Evolutionary conservation across 2,329 filamentous ascomycete species (phyloP).

Genomic region (Penicillium palitans): DNA sequence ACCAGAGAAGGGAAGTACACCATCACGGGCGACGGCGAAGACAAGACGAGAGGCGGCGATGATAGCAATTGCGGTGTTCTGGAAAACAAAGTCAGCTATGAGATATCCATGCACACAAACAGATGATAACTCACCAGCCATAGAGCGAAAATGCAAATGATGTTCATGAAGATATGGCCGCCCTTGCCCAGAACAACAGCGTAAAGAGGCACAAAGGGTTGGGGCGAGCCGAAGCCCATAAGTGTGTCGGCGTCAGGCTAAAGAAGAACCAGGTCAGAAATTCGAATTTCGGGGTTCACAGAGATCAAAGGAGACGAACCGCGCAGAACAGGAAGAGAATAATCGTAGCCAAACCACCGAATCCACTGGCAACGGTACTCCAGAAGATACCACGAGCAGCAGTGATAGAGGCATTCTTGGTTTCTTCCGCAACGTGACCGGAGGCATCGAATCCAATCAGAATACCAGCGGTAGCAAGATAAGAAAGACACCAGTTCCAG

Average conservation of each 20-base stretch:
- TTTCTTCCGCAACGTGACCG: slow-evolving; percentile 63
- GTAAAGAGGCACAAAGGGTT: slow-evolving; percentile 61
- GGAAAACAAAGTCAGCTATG: not conserved
- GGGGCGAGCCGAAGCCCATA: slow-evolving; percentile 56
- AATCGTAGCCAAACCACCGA: slow-evolving; percentile 57
- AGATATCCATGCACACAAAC: not conserved
- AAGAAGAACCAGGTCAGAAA: slow-evolving; percentile 9
- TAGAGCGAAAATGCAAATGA: slow-evolving; percentile 45
- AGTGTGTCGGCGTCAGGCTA: slow-evolving; percentile 55
- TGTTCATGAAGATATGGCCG: slow-evolving; percentile 62
- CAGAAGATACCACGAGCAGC: slow-evolving; percentile 62
- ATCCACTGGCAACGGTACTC: slow-evolving; percentile 58
- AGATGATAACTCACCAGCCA: slow-evolving; percentile 22
- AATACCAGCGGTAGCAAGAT: slow-evolving; percentile 61
- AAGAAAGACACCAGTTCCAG: slow-evolving; percentile 66
- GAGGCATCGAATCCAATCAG: slow-evolving; percentile 63
- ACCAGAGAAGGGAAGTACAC: slow-evolving; percentile 59
- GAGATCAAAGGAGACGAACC: slow-evolving; percentile 6
- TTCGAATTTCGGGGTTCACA: no score
- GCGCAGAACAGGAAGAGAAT: slow-evolving; percentile 62
- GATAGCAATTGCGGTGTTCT: slow-evolving; percentile 61
- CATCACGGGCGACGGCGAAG: slow-evolving; percentile 63
- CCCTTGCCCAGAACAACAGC: slow-evolving; percentile 57
- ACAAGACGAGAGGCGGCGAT: slow-evolving; percentile 62
- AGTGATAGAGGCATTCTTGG: slow-evolving; percentile 57